Evolutionary conservation across 768 basidiomycete genomes (phyloP).

Genomic region (Chlorophyllum brunneum): DNA sequence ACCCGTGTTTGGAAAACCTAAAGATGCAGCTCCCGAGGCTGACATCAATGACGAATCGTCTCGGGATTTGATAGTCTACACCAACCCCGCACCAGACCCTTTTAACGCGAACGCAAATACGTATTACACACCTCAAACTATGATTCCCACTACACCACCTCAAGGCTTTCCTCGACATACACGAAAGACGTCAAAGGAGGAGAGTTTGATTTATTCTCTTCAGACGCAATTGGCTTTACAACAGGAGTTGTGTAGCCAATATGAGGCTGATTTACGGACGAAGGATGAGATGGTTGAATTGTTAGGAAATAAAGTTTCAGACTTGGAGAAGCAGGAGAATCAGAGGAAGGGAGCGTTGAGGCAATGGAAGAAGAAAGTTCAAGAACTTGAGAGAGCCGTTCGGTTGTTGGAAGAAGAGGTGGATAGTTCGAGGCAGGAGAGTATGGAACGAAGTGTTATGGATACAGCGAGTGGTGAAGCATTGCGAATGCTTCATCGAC

Average conservation of each 20-base stretch:
- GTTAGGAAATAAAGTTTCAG: conserved; percentile 49
- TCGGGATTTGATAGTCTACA: conserved; percentile 45
- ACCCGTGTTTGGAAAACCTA: conserved; percentile 14
- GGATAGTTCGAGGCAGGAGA: conserved; percentile 78
- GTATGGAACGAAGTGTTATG: conserved; percentile 78
- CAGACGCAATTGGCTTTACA: conserved; percentile 75
- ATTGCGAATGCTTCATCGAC: conserved; percentile 72
- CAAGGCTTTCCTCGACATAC: conserved; percentile 38
- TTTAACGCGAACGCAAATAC: conserved; percentile 71
- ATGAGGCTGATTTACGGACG: conserved; percentile 68
- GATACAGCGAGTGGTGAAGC: conserved; percentile 79
- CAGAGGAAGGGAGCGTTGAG: conserved; percentile 52
- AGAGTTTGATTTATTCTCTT: conserved; percentile 66
- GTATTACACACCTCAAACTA: conserved; percentile 73
- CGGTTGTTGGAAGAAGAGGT: conserved; percentile 80
- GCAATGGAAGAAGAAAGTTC: conserved; percentile 74
- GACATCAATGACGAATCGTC: conserved; percentile 63
- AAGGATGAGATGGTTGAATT: conserved; percentile 69
- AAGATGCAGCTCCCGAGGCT: conserved; percentile 38
- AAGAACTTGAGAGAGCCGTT: conserved; percentile 66
- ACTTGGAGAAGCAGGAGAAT: conserved; percentile 58
- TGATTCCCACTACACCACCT: conserved; percentile 67
- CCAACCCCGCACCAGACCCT: conserved; percentile 49
- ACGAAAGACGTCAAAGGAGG: conserved; percentile 66
- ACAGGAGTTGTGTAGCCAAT: conserved; percentile 71